Base-by-base conservation (phyloP, 2,329 filamentous ascomycete genomes). In the Elsinoe necatrix region DNA sequence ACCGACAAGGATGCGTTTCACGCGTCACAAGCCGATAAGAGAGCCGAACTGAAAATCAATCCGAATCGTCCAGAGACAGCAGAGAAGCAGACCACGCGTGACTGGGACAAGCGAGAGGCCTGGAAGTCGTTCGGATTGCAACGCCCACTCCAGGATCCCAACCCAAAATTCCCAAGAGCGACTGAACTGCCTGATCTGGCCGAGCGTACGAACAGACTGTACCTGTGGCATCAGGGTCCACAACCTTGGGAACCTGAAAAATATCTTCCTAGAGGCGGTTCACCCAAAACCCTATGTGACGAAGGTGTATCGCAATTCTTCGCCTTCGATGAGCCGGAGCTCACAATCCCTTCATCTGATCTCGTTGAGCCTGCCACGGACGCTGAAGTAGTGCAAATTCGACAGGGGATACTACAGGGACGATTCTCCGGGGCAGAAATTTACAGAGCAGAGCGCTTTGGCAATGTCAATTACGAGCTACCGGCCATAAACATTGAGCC, bases 391-490 rank as follows among this genome's bases (percentile, higher is more conserved):
- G 12, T 7, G 3, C 20, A 23, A 20, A 18, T 45, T 11, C 18
- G 41, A 25, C 41, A 25, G 9, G 41, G 41, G 3, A 45, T 21
- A 14, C n/a, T 45, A 18, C 12, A 18, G 12, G 41, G 41, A 14
- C 41, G 41, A 23, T 45, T 45, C 21, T 21, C 41, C 12, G 11
- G 11, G n/a, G 47, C 31, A 9, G 18, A 12, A n/a, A 37, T 51
- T 5, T 34, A 21, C 11, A 31, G 16, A 18, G 47, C 31, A 5
- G 47, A 37, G 4, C 14, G 3, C 12, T 51, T 34, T 34, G 47
- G 47, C 14, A 12, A 3, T 34, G 11, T 51, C 5, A 16, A 58
- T 27, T 29, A 55, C 57, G 57, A 55, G 42, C 34, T 58, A 42
- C 41, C 41, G 9, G 41, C 41, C 41, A 45, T 45, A 4, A 45